Evolutionary conservation across 129 eudicot genomes (phyloP), one percentile per base, ranked within the genome.

Genomic region (Chrysanthemum lavandulifolium): DNA sequence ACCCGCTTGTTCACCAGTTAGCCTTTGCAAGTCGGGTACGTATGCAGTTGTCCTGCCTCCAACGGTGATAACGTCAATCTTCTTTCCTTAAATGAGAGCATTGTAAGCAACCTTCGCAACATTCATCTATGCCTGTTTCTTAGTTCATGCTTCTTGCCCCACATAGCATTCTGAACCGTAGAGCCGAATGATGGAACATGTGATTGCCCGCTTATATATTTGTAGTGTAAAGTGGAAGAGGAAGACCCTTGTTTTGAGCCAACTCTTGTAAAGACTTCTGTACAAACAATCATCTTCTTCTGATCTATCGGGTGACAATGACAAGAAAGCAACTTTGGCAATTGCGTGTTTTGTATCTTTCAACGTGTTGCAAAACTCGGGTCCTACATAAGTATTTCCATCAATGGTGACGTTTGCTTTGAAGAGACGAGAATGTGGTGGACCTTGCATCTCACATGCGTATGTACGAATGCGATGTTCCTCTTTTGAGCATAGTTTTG

Each of bases 11-110:
- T 55, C 80, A 63, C 89, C 96, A 67, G 69, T 81, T 65, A 86
- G 80, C 83, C 84, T 94, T 80, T 94, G 97, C 57, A 94, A 76
- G 65, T 94, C 96, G 0, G 98, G 98, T 67, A 94, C 96, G 67
- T 74, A 90, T 29, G 98, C 98, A 50, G 96, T 63, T 73, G 98
- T 88, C 98, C 98, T 90, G 90, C 97, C 91, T 33, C 98, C 97
- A 53, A 92, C 97, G 47, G 25, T 81, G 58, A 94, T 90, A 55
- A 90, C 90, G 16, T 90, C 98, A 8, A 94, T 90, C 58, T 86
- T 82, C 84, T 82, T 90, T 69, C 99, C 73, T 48, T 80, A 67
- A 33, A 65, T 71, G 43, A 95, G 82, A 73, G 74, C 73, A 36
- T 9, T 59, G 70, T 79, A 91, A 71, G 97, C 97, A 83, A 80